Evolutionary conservation across 495 filamentous ascomycete species (phyloP), one percentile per base, ranked within the genome.

Genomic region (Lasiosphaeria ovina): DNA sequence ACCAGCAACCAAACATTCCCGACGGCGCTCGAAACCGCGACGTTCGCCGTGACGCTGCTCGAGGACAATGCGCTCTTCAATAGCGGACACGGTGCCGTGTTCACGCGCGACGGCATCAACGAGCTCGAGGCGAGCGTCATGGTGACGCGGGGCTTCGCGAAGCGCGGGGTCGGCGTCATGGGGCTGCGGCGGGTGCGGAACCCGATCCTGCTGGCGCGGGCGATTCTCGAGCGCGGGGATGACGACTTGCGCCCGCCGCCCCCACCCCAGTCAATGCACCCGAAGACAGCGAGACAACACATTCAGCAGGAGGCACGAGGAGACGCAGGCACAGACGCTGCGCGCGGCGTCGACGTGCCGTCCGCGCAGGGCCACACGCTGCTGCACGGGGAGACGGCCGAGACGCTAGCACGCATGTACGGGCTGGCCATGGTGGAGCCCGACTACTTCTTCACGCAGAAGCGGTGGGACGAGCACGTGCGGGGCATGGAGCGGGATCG

Each of bases 71-170:
- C 85, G 5, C 85, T 95, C 10, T 96, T 93, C 81, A 97, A 97
- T 76, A 84, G 85, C 59, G 92, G 87, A 45, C 87, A 87, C 61
- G 92, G 92, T 62, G 89, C 91, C 53, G 92, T 96, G 14, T 96
- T 95, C 72, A 95, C 90, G 3, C 80, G 84, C 44, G 86, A 86
- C 53, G 92, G 92, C 8, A 84, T 83, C 57, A 92, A 90, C 72
- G 92, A 96, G 72, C 85, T 96, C 64, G 92, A 97, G 72, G 88
- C 92, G 35, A 89, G 85, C n/a, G 81, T 97, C 33, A 97, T 97
- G 93, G 89, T 94, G 0, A 86, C 87, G 4, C 76, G 78, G n/a
- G 87, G 86, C 1, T 72, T 76, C 44, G 83, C 84, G 34, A 97
- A 96, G 74, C 81, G 90, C 32, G 90, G 86, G 16, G 88, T 87